Percentiles rank a stretch among this genome's conserved stretches.
These are phyloP conservation scores for Nakaseomyces sp. DNA, from an alignment of 1,139 yeast genomes.

Conservation along the genomic window DNA sequence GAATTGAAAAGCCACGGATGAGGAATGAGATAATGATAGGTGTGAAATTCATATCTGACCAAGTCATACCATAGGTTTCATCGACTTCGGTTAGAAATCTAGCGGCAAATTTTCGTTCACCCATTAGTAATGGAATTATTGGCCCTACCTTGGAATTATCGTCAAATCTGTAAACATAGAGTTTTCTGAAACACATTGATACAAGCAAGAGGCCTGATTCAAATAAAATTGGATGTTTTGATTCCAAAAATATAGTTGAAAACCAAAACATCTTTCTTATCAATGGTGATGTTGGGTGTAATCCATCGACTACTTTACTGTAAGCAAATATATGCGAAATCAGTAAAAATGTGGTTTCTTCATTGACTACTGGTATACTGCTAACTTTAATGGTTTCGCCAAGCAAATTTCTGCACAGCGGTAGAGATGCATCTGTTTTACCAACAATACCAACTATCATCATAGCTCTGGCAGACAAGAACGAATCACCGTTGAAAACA, in stretches of 20 bases:
- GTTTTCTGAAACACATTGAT: conserved; percentile 28
- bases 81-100: conserved; percentile 41
- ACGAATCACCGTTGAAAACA: conserved; percentile 51
- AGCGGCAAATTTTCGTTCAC: conserved; percentile 34
- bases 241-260: conserved; percentile 36
- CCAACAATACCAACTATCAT: conserved; percentile 65
- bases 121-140: conserved; percentile 14
- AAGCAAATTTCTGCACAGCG: conserved; percentile 37
- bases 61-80: conserved; percentile 34
- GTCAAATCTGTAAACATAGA: conserved; percentile 25
- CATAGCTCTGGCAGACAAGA: conserved; percentile 64
- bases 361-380: conserved; percentile 28
- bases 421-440: conserved; percentile 54
- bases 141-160: conserved; percentile 10
- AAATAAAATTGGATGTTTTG: conserved; percentile 39
- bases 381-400: conserved; percentile 35
- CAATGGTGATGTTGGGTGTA: conserved; percentile 46
- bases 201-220: conserved; percentile 47
- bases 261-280: conserved; percentile 63
- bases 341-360: conserved; percentile 29
- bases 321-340: conserved; percentile 40
- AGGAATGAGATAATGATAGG: conserved; percentile 44
- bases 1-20: conserved; percentile 55
- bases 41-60: conserved; percentile 46
- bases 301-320: conserved; percentile 55